Evolutionary conservation across 2,329 filamentous ascomycete genomes (phyloP), one percentile per base, ranked within the genome.

Genomic region (Fusarium tjaetaba): DNA sequence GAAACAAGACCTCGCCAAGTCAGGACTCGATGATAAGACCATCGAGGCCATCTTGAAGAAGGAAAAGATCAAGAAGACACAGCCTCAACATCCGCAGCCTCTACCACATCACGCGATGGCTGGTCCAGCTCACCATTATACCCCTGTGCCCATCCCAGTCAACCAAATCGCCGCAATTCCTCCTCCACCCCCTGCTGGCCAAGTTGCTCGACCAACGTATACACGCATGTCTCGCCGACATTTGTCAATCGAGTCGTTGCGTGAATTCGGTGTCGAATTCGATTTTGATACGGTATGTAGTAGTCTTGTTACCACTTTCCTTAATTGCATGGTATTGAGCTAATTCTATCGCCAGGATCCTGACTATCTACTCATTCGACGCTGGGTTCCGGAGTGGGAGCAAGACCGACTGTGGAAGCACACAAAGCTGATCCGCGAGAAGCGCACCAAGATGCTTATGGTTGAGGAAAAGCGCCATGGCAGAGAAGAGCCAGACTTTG

Each of bases 371-470:
- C 82, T 95, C 67, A 92, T 95, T 82, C 93, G 92, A 81, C 87
- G 90, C 63, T 93, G 90, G 89, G 90, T 95, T 58, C 88, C 89
- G 8, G 90, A 94, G 75, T 88, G 89, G 70, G 89, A 94, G 79
- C 93, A 94, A 77, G 88, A 94, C 66, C 84, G 90, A 64, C 87
- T 94, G 55, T 95, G 93, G 87, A 87, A 89, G 48, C 92, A 95
- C 82, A 94, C 93, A 7, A 87, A 86, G 70, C 84, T 87, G 48
- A 80, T 94, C 71, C 90, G 91, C n/a, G 88, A 90, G 77, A 86
- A 85, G 79, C 84, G 86, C 11, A 80, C 79, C 51, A 86, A 84
- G 76, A 80, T 85, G 46, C 81, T 87, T 22, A 80, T 87, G 61
- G 82, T 89, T 55, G 86, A 88, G 68, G 87, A 85, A 58, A 83